Conservation (phyloP, 371 early-diverging fungal genomes). For the Rhizopus delemar region DNA sequence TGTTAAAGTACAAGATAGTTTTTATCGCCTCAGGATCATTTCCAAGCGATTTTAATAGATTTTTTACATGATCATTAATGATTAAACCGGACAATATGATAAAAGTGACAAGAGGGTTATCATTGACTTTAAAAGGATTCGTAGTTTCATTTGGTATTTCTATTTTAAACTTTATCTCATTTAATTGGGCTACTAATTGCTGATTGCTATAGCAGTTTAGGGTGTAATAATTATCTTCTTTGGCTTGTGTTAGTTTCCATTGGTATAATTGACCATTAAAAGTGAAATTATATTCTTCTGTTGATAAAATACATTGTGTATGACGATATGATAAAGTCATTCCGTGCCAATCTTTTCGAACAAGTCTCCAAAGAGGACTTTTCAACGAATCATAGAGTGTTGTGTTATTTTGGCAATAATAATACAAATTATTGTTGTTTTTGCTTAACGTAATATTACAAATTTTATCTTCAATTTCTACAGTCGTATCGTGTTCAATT, state of each 20-base stretch:
- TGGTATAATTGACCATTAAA: not conserved
- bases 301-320: not conserved
- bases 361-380: not conserved
- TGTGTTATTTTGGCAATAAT: not conserved
- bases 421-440: not conserved
- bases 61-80: not conserved
- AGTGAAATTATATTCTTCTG: not conserved
- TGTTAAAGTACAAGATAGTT: not conserved
- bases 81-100: not conserved
- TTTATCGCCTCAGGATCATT: not conserved
- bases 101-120: not conserved
- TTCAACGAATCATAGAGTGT: not conserved
- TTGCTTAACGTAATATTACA: not conserved
- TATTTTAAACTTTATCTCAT: not conserved
- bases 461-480: not conserved
- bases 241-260: not conserved
- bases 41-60: not conserved
- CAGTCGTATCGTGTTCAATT: not conserved
- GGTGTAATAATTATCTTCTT: not conserved
- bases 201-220: not conserved
- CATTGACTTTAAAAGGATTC: not conserved
- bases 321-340: not conserved
- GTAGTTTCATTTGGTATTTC: not conserved
- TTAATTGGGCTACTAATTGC: not conserved
- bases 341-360: not conserved